Base-by-base conservation (phyloP, 148 eudicot species). In the Oxyria digyna region DNA sequence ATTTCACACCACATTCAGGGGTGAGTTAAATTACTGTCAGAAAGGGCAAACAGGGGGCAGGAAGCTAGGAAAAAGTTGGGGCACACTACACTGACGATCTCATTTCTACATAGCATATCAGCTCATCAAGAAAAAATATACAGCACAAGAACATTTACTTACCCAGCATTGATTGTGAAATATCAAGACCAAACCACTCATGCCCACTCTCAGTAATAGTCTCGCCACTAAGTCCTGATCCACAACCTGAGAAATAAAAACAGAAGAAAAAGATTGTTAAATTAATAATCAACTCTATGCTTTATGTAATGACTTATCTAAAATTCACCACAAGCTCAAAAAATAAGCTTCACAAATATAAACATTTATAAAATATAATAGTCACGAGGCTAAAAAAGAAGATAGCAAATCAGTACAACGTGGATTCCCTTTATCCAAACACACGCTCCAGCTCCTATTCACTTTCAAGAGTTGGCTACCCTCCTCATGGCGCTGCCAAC, bases 171-270 rank as follows among this genome's bases (percentile, higher is more conserved):
- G 99, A 79, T 43, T 76, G 78, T 45, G 99, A 91, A 74, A 95
- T 95, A 87, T 91, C 97, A 62, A 94, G 69, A 69, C 99, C 99
- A 85, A 94, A 79, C 99, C 99, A 94, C 1, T 84, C 87, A 75
- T 94, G 99, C 62, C 93, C 97, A 73, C 79, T 75, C 74, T 88
- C 96, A 55, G 97, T 80, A 71, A 95, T 69, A 46, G 97, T 95
- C 85, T 95, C 99, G 29, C 97, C 97, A 74, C 97, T 91, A 54
- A 95, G 89, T 67, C 99, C 99, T 66, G 97, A 95, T 73, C 99
- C 97, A 73, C 99, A 95, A 37, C 97, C 99, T 91, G 69, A 41
- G 57, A 32, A 78, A 62, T 15, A 57, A 52, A 62, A 67, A 62
- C 73, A 68, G 6, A 4, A 27, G 6, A 41, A 70, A 65, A 10